These are phyloP conservation scores for Solanum piurae DNA, from an alignment of 257 asterid species.

Conservation along the genomic window DNA sequence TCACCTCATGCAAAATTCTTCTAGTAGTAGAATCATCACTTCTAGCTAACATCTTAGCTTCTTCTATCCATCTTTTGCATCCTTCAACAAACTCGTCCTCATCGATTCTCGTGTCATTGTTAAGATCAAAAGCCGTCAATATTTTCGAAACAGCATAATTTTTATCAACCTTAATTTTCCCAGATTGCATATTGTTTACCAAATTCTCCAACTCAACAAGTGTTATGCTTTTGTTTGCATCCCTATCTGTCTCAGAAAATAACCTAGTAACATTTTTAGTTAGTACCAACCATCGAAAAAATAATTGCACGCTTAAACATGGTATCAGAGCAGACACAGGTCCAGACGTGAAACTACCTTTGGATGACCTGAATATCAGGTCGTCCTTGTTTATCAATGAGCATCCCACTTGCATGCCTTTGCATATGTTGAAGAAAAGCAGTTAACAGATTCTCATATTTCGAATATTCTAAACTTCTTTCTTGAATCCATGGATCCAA, in stretches of 20 bases:
- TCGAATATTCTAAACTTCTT: slow-evolving; percentile 45
- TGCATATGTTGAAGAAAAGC: slow-evolving; percentile 30
- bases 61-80: slow-evolving; percentile 24
- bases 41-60: slow-evolving; percentile 13
- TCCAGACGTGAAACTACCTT: slow-evolving; percentile 8
- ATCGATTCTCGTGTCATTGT: slow-evolving; percentile 18
- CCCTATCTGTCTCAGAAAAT: slow-evolving; percentile 20
- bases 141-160: slow-evolving; percentile 22
- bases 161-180: slow-evolving; percentile 28
- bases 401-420: slow-evolving; percentile 28
- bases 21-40: slow-evolving; percentile 6
- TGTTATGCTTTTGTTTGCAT: slow-evolving; percentile 21
- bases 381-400: slow-evolving; percentile 19
- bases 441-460: slow-evolving; percentile 26
- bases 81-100: slow-evolving; percentile 24
- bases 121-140: slow-evolving; percentile 16
- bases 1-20: slow-evolving; percentile 3
- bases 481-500: slow-evolving; percentile 49
- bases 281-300: not conserved
- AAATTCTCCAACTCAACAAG: slow-evolving; percentile 22
- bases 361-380: slow-evolving; percentile 29
- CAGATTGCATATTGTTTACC: slow-evolving; percentile 18
- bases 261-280: slow-evolving; percentile 8
- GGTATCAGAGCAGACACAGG: not conserved
- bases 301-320: not conserved